Conservation (phyloP, 169 alveolate genomes). For the Neospora caninum region DNA sequence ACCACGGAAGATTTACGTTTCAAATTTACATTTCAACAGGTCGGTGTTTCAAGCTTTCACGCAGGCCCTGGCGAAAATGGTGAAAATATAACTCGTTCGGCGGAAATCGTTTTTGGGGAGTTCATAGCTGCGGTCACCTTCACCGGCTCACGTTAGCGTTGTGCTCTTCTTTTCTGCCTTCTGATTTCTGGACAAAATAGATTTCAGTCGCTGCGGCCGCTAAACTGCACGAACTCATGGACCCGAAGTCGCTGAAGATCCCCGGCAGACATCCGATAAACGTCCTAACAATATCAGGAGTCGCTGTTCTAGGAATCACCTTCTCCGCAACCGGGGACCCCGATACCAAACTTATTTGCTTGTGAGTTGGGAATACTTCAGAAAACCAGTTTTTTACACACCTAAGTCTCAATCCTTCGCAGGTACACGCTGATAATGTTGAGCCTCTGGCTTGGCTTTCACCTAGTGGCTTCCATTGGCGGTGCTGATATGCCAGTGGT, state of each 20-base stretch:
- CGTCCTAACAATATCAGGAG: slow-evolving; percentile 39
- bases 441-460: slow-evolving; percentile 85
- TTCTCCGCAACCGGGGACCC: slow-evolving; percentile 57
- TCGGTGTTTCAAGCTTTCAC: slow-evolving; percentile 68
- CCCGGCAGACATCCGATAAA: slow-evolving; percentile 80
- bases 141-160: slow-evolving; percentile 85
- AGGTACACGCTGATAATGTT: slow-evolving; percentile 57
- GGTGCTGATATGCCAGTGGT: slow-evolving; percentile 97
- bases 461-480: slow-evolving; percentile 90
- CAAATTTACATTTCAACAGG: slow-evolving; percentile 17
- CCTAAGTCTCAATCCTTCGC: not conserved
- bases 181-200: not conserved
- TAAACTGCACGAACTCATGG: slow-evolving; percentile 87
- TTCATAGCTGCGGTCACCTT: slow-evolving; percentile 92
- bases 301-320: slow-evolving; percentile 58
- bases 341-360: slow-evolving; percentile 45
- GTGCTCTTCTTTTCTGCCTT: not conserved
- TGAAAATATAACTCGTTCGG: slow-evolving; percentile 24
- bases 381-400: not conserved
- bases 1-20: not conserved
- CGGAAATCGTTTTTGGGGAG: slow-evolving; percentile 82
- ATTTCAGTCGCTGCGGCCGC: slow-evolving; percentile 89
- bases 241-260: slow-evolving; percentile 81
- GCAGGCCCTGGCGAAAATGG: slow-evolving; percentile 56
- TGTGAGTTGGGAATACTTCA: slow-evolving; percentile 39